phyloP scores from a whole-genome alignment of 176 grass and related monocot genomes.

The Avena insularis region DNA sequence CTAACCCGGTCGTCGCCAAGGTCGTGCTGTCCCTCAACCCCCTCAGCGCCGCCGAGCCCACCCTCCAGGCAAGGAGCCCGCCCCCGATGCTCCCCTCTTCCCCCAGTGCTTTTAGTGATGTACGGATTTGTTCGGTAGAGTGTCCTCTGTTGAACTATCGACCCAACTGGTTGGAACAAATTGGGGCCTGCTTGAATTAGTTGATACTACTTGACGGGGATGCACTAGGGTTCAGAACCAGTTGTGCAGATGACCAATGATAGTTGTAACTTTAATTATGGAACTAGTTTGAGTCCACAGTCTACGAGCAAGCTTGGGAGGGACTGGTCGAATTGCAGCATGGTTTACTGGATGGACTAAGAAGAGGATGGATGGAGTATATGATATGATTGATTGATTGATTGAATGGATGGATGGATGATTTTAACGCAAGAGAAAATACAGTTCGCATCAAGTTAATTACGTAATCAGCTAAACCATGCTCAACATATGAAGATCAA shows the following conservation, averaged over 20 bases:
- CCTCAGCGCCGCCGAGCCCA: conserved; percentile 52
- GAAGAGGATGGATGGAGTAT: neutral
- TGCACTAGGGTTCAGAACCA: neutral
- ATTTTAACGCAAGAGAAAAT: conserved; percentile 5
- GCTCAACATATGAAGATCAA: neutral
- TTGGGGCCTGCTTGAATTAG: neutral
- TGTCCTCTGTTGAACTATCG: neutral
- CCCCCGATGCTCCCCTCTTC: neutral
- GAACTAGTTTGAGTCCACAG: neutral
- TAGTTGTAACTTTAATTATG: neutral
- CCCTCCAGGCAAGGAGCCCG: conserved; percentile 30
- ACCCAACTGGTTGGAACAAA: neutral
- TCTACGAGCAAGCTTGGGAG: neutral
- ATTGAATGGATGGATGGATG: neutral
- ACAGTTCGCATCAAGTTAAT: neutral
- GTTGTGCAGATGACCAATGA: neutral
- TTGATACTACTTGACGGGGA: neutral
- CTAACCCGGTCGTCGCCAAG: conserved; percentile 76
- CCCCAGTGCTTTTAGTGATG: neutral
- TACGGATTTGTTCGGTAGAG: neutral
- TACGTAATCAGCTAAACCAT: neutral
- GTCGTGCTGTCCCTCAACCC: conserved; percentile 91
- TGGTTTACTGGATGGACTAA: neutral
- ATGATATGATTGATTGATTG: neutral
- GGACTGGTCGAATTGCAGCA: neutral